A percentile compares a stretch with the other conserved stretches of the same genome.
Conservation (phyloP, 805 yeast species). For the Candida cerambycidarum region DNA sequence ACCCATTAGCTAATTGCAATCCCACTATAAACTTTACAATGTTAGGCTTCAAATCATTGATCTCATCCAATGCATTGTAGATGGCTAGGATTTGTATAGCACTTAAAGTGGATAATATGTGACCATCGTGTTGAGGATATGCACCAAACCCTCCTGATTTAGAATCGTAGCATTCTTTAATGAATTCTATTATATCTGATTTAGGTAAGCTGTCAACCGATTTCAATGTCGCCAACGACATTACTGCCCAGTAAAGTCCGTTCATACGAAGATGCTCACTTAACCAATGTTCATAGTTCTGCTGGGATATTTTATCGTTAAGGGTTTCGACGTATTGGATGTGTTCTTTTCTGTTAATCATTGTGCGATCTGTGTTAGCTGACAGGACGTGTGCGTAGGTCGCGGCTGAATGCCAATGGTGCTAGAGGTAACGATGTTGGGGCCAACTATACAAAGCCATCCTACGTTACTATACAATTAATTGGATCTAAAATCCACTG, state of each 20-base stretch:
- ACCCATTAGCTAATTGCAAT: conserved; percentile 62
- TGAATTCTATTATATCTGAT: conserved; percentile 65
- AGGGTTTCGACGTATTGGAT: conserved; percentile 35
- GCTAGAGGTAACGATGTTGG: no score
- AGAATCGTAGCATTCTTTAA: conserved; percentile 61
- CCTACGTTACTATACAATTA: no score
- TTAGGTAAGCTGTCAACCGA: conserved; percentile 55
- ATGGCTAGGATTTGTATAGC: conserved; percentile 79
- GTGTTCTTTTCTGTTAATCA: conserved; percentile 22
- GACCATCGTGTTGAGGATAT: conserved; percentile 86
- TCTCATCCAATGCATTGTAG: conserved; percentile 54
- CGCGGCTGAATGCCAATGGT: no score
- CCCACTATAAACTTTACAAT: conserved; percentile 27
- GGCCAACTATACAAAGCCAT: no score
- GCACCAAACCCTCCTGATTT: conserved; percentile 83
- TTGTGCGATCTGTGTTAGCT: no score
- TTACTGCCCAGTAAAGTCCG: conserved; percentile 94
- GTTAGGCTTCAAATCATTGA: conserved; percentile 31
- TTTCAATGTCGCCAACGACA: conserved; percentile 64
- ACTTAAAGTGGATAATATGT: conserved; percentile 77
- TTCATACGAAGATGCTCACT: conserved; percentile 87
- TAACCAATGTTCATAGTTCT: conserved; percentile 77
- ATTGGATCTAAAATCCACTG: no score
- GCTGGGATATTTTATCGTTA: conserved; percentile 34
- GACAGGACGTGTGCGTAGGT: no score